Percentiles rank a stretch among this genome's conserved stretches.
These are phyloP conservation scores for Eleusine indica DNA, from an alignment of 176 grass and related monocot genomes.

Conservation along the genomic window DNA sequence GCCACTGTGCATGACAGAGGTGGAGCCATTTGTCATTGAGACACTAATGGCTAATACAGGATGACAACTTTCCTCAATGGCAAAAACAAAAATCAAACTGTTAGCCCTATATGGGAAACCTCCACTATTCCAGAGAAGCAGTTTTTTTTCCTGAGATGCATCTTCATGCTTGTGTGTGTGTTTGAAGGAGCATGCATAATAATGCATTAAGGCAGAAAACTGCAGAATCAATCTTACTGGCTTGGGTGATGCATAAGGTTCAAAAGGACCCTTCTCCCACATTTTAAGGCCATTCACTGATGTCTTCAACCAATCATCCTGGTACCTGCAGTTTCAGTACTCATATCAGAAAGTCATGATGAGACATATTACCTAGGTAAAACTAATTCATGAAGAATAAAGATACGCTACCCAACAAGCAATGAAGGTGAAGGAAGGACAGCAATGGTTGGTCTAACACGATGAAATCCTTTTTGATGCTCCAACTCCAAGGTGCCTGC, in stretches of 20 bases:
- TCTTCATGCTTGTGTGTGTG: not conserved
- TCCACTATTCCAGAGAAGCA: not conserved
- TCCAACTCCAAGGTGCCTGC: conserved; percentile 67
- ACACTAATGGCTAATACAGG: not conserved
- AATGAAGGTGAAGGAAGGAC: conserved; percentile 77
- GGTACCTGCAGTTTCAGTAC: conserved; percentile 70
- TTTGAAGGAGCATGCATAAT: not conserved
- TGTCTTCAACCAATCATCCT: conserved; percentile 97
- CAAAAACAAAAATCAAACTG: not conserved
- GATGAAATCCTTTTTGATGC: conserved; percentile 71
- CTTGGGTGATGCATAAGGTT: conserved; percentile 94
- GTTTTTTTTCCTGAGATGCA: not conserved
- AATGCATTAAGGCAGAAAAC: not conserved
- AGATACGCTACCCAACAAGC: conserved; percentile 81
- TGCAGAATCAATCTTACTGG: conserved; percentile 57
- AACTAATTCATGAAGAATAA: conserved; percentile 41
- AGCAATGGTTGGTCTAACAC: conserved; percentile 68
- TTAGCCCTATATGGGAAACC: not conserved
- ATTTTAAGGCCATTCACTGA: conserved; percentile 74
- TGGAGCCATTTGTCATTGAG: no score
- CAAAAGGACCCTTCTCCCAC: conserved; percentile 96
- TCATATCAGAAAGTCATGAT: conserved; percentile 37
- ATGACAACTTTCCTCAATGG: not conserved
- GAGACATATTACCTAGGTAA: conserved; percentile 35
- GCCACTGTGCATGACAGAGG: no score